Base-by-base conservation (phyloP, 2,329 filamentous ascomycete genomes). In the Penicillium oxalicum region DNA sequence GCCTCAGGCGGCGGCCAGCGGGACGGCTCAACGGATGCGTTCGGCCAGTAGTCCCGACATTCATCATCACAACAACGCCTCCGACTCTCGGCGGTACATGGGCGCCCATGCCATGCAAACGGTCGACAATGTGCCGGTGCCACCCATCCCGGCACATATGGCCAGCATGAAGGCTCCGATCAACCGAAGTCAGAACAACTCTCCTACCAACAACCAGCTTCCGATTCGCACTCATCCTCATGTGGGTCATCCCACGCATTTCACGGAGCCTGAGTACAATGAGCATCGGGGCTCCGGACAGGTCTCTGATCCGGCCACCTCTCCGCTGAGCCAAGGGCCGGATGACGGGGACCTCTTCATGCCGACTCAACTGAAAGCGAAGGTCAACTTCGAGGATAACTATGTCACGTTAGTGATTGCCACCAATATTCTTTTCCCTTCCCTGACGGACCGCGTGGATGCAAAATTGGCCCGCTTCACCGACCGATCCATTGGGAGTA, bases 11-110 rank as follows among this genome's bases (percentile, higher is more conserved):
- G 69, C 79, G 60, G 72, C 82, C 58, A 74, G 64, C 73, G 66
- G 70, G 49, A 68, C 65, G 55, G 68, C 84, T 54, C 84, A 88
- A 65, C 80, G 90, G 57, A 85, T 88, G 71, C 82, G 93, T 55
- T 95, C 91, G 34, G 94, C 94, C 62, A 97, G 91, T 72, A 96
- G 91, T 54, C 91, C 93, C 6, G 91, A 97, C 66, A 95, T 95
- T 59, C 88, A 94, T 45, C 80, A 83, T 45, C 77, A 79, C 54
- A 77, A 77, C 42, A 55, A 52, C 38, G 37, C 40, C n/a, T 48
- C 56, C 12, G 73, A 77, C 40, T 61, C 66, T 11, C 68, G 71
- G 50, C 73, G 73, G 42, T 73, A 73, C 52, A 67, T 63, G 77
- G 82, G 54, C 75, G 81, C 63, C 68, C 55, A 79, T 80, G 68